phyloP scores from a whole-genome alignment of 2,329 filamentous ascomycete genomes.

The Phaeosphaeria sp. region DNA sequence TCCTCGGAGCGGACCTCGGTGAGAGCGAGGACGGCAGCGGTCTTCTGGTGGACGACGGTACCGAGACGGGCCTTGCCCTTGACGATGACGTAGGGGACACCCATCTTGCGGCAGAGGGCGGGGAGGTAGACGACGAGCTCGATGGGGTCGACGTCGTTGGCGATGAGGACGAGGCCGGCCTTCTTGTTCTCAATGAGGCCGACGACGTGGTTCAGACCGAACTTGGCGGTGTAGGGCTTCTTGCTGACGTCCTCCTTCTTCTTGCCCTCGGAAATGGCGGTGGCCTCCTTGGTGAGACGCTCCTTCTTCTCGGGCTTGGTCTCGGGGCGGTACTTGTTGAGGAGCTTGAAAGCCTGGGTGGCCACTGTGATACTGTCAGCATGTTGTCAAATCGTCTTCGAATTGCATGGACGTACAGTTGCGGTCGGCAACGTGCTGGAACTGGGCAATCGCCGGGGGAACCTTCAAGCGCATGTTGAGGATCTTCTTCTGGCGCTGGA shows the following conservation, averaged over 20 bases:
- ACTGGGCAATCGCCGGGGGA: constrained; percentile 94
- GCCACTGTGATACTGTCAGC: constrained; percentile 61
- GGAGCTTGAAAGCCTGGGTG: constrained; percentile 96
- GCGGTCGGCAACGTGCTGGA: constrained; percentile 82
- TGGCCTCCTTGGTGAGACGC: constrained; percentile 96
- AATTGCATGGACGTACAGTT: constrained; percentile 38
- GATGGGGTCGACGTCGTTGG: constrained; percentile 99
- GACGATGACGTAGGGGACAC: constrained; percentile 94
- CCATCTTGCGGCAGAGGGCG: constrained; percentile 99
- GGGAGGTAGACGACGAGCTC: constrained; percentile 99
- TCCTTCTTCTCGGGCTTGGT: constrained; percentile 99
- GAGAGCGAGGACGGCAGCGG: constrained; percentile 91
- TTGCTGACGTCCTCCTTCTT: constrained; percentile 99
- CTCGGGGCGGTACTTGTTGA: constrained; percentile 99
- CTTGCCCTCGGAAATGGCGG: constrained; percentile 97
- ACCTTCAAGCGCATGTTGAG: constrained; percentile 99
- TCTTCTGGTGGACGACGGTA: constrained; percentile 99
- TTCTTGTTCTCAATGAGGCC: constrained; percentile 83
- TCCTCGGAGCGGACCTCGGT: constrained; percentile 98
- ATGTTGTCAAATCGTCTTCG: constrained; percentile 77
- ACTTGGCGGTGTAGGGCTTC: constrained; percentile 99
- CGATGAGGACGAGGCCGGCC: constrained; percentile 95
- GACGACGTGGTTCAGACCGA: constrained; percentile 96
- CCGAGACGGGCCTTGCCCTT: constrained; percentile 99
- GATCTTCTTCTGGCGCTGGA: constrained; percentile 95